A percentile compares a stretch with the other conserved stretches of the same genome.
Conservation (phyloP, 257 asterid genomes). For the Plantago ovata region DNA sequence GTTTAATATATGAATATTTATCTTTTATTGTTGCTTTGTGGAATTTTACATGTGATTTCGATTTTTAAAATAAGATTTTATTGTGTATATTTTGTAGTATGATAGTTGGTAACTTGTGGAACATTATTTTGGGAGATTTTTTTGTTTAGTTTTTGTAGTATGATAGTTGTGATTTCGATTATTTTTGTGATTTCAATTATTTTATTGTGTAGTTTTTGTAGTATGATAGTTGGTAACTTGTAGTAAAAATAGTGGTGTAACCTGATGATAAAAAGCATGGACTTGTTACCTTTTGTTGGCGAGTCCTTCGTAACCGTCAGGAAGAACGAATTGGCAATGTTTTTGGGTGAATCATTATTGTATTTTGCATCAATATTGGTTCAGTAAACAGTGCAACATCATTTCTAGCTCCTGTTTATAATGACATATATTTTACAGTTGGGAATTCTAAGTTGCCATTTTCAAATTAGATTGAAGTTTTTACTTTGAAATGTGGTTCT, state of each 20-base stretch:
- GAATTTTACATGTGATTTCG: not conserved
- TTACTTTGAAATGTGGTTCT: too few species aligned
- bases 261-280: conserved; percentile 1
- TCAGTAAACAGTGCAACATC: conserved; percentile 43
- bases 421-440: too few species aligned
- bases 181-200: too few species aligned
- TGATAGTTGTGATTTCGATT: too few species aligned
- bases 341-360: conserved; percentile 6
- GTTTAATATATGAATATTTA: not conserved
- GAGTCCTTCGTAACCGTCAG: not conserved
- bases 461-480: too few species aligned
- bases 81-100: too few species aligned
- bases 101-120: too few species aligned
- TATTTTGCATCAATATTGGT: not conserved
- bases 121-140: too few species aligned
- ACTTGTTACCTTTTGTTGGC: not conserved
- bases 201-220: not conserved
- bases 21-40: not conserved
- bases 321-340: not conserved
- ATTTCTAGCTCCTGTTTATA: not conserved
- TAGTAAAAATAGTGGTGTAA: not conserved
- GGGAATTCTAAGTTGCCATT: too few species aligned
- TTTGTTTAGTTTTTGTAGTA: too few species aligned
- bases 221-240: not conserved
- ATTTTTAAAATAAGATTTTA: too few species aligned